A percentile compares a stretch with the other conserved stretches of the same genome.
Evolutionary conservation across 2,329 filamentous ascomycete species (phyloP).

Genomic region (Plectosphaerella cucumerina): DNA sequence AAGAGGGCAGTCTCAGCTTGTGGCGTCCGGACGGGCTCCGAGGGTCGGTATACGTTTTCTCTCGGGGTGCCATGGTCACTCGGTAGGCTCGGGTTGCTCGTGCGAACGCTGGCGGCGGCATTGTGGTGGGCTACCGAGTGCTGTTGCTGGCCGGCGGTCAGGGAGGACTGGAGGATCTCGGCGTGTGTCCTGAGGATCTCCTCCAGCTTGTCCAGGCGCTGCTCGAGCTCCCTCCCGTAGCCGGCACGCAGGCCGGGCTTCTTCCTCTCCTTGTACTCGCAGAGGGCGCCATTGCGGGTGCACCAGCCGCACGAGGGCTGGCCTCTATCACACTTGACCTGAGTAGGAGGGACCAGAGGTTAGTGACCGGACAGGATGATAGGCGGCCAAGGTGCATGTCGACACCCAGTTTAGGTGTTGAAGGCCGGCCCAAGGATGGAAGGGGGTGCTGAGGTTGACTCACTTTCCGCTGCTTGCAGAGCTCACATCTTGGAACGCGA

Average conservation of each 20-base stretch:
- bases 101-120: slow-evolving; percentile 37
- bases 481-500: slow-evolving; percentile 56
- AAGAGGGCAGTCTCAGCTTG: slow-evolving; percentile 59
- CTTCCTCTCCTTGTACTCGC: slow-evolving; percentile 67
- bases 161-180: slow-evolving; percentile 59
- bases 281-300: slow-evolving; percentile 56
- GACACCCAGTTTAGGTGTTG: no score
- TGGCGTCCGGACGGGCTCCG: slow-evolving; percentile 46
- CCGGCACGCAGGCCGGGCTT: slow-evolving; percentile 62
- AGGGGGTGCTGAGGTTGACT: slow-evolving; percentile 5
- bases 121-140: slow-evolving; percentile 19
- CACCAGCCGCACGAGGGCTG: slow-evolving; percentile 71
- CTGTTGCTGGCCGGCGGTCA: slow-evolving; percentile 32
- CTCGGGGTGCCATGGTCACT: slow-evolving; percentile 55
- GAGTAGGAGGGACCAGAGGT: slow-evolving; percentile 8
- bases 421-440: slow-evolving; percentile 1
- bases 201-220: slow-evolving; percentile 66
- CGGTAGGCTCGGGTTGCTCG: slow-evolving; percentile 45
- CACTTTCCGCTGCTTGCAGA: slow-evolving; percentile 79
- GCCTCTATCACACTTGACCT: slow-evolving; percentile 73
- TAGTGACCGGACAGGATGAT: not conserved
- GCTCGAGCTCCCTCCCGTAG: slow-evolving; percentile 70
- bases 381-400: no score
- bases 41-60: slow-evolving; percentile 45
- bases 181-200: slow-evolving; percentile 62